Evolutionary conservation across 805 yeast species (phyloP).

Genomic region (Yamadazyma ubonensis): DNA sequence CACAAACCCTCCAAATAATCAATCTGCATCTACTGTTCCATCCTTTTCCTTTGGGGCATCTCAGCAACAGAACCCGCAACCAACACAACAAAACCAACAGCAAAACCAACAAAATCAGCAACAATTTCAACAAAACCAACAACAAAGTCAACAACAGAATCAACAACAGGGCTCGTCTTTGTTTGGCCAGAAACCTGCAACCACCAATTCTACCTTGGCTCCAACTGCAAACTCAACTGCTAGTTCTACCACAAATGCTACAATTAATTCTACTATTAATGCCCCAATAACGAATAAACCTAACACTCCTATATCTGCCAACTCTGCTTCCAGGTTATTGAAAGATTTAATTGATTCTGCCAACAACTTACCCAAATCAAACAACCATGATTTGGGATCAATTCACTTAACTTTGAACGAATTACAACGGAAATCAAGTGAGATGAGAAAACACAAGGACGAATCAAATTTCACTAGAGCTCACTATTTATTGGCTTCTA

Average conservation of each 20-base stretch:
- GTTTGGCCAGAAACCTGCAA: conserved; percentile 1
- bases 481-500: conserved; percentile 85
- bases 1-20: background rate
- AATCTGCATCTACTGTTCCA: background rate
- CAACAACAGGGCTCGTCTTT: background rate
- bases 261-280: background rate
- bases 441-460: conserved; percentile 47
- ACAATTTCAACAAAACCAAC: conserved; percentile 8
- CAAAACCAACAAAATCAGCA: conserved; percentile 3
- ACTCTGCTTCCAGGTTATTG: conserved; percentile 33
- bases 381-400: conserved; percentile 67
- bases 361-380: conserved; percentile 62
- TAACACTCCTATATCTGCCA: conserved; percentile 7
- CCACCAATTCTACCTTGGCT: conserved; percentile 2
- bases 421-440: conserved; percentile 64
- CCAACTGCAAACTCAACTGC: conserved; percentile 10
- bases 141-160: background rate
- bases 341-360: conserved; percentile 79
- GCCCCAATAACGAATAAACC: conserved; percentile 1
- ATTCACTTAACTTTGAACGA: conserved; percentile 80
- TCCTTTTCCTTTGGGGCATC: conserved; percentile 3
- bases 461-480: conserved; percentile 56
- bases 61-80: background rate
- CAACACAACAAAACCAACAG: background rate
- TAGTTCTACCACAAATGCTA: background rate